Evolutionary conservation across 2,329 filamentous ascomycete species (phyloP).

Genomic region (Coniosporium tulheliwenetii): DNA sequence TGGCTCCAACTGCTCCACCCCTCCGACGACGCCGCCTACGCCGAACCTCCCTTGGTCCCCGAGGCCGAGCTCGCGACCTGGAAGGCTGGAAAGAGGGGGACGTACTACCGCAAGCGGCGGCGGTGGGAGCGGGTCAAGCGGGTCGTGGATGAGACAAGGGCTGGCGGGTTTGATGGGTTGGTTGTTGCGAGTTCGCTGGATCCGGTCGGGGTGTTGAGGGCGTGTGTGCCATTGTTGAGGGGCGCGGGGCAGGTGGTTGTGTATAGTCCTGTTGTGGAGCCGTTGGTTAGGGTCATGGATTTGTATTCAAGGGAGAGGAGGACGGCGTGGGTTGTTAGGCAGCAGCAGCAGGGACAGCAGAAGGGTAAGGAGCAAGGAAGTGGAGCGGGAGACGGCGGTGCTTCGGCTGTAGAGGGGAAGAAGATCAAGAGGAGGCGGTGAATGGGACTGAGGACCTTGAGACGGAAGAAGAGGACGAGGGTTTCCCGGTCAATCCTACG

Average conservation of each 20-base stretch:
- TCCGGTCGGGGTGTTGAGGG: conserved; percentile 55
- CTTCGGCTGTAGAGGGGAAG: no score
- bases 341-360: conserved; percentile 16
- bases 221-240: conserved; percentile 62
- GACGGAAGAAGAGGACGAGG: conserved; percentile 27
- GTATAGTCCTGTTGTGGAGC: conserved; percentile 69
- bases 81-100: conserved; percentile 71
- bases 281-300: conserved; percentile 62
- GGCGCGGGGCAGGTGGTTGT: conserved; percentile 76
- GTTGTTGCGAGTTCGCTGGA: conserved; percentile 75
- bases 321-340: conserved; percentile 50
- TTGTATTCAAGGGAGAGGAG: conserved; percentile 69
- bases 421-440: no score
- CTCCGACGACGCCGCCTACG: conserved; percentile 57
- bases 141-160: conserved; percentile 59
- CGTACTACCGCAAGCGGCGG: conserved; percentile 77
- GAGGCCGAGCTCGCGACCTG: conserved; percentile 48
- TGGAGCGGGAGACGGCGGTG: no score
- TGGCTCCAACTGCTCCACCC: conserved; percentile 87
- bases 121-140: conserved; percentile 60
- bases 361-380: conserved; percentile 7
- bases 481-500: conserved; percentile 80
- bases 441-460: neutral
- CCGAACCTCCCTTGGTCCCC: conserved; percentile 43
- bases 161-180: conserved; percentile 69